A percentile compares a stretch with the other conserved stretches of the same genome.
Conservation (phyloP, 1,284 basidiomycete species). For the Pseudozyma thailandica region DNA sequence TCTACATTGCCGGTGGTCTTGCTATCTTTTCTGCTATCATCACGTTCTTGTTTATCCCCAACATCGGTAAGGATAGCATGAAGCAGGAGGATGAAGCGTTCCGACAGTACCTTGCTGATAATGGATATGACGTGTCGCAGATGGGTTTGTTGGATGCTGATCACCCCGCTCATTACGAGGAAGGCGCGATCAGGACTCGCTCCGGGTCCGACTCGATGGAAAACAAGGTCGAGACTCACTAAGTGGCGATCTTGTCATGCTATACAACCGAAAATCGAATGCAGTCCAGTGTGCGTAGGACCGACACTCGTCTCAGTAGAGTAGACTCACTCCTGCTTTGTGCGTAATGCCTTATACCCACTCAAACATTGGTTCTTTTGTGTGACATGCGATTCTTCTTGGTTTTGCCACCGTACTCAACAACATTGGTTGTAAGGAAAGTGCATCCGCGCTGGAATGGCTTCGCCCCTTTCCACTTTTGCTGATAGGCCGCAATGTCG, state of each 20-base stretch:
- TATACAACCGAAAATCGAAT: no score
- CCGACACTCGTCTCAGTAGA: no score
- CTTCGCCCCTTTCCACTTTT: no score
- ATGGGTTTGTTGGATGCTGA: slow-evolving; percentile 50
- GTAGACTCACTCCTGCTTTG: no score
- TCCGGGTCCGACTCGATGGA: slow-evolving; percentile 26
- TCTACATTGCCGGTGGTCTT: slow-evolving; percentile 72
- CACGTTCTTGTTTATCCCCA: slow-evolving; percentile 79
- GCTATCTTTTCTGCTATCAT: slow-evolving; percentile 81
- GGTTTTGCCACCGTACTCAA: no score
- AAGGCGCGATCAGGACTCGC: slow-evolving; percentile 24
- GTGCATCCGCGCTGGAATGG: no score
- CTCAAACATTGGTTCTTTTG: no score
- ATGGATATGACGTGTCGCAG: slow-evolving; percentile 60
- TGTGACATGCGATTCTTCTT: no score
- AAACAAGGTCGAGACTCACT: slow-evolving; percentile 15
- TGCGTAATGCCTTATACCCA: no score
- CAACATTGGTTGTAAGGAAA: no score
- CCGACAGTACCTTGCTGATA: slow-evolving; percentile 58
- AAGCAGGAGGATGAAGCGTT: slow-evolving; percentile 77
- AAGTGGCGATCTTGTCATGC: neutral
- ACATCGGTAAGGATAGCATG: slow-evolving; percentile 83
- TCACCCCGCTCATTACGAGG: slow-evolving; percentile 20
- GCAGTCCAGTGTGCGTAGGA: no score
- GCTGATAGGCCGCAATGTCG: no score